Conservation (phyloP, 345 rosid species). For the Rhodamnia argentea region DNA sequence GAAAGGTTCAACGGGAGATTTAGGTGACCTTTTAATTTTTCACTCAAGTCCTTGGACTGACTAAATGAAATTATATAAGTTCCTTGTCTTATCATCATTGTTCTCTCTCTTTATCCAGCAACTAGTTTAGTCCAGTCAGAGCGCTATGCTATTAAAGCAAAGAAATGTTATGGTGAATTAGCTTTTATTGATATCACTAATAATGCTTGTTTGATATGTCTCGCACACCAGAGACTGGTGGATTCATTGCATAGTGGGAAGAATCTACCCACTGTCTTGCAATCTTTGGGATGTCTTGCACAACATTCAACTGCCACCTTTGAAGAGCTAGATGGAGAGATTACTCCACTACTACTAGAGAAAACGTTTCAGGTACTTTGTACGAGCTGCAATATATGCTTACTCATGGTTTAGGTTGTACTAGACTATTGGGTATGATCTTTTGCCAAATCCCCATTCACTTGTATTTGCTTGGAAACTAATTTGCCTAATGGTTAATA, state of each 20-base stretch:
- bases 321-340: slow-evolving; percentile 42
- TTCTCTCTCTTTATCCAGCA: background rate
- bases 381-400: slow-evolving; percentile 2
- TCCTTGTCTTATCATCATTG: background rate
- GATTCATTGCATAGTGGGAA: slow-evolving; percentile 42
- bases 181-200: background rate
- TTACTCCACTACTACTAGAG: slow-evolving; percentile 35
- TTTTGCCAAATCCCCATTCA: background rate
- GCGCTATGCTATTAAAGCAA: background rate
- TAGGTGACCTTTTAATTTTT: background rate
- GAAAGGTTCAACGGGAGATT: background rate
- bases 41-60: background rate
- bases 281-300: slow-evolving; percentile 80
- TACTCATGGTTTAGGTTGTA: background rate
- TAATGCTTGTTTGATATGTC: background rate
- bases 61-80: background rate
- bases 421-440: background rate
- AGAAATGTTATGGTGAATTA: background rate
- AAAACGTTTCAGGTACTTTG: slow-evolving; percentile 48
- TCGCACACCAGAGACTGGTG: slow-evolving; percentile 47
- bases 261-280: slow-evolving; percentile 69
- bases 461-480: background rate
- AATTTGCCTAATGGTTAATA: background rate
- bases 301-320: slow-evolving; percentile 50
- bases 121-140: background rate